Conservation (phyloP, 352 stramenopile genomes). For the Phytopythium ostracodes region DNA sequence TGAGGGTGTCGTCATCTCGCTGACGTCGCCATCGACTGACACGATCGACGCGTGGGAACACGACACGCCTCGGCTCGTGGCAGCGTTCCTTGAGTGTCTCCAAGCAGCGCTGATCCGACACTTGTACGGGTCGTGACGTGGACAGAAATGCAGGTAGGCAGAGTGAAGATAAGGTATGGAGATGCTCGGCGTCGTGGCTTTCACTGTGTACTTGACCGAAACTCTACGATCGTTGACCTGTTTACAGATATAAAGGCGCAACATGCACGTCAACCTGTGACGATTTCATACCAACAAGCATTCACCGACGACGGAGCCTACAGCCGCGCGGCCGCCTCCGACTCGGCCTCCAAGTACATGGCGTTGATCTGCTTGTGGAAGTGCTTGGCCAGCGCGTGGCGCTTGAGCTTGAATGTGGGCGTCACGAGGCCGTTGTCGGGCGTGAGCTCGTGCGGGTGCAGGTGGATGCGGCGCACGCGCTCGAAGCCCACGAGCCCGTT, state of each 20-base stretch:
- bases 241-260: not conserved
- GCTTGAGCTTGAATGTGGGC: conserved; percentile 96
- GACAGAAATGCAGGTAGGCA: not conserved
- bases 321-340: not conserved
- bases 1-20: not conserved
- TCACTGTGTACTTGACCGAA: too few species aligned
- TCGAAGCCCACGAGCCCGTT: conserved; percentile 89
- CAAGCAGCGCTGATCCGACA: not conserved
- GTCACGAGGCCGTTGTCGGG: conserved; percentile 91
- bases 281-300: not conserved
- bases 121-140: conserved; percentile 1
- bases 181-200: too few species aligned
- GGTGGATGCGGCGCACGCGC: conserved; percentile 84
- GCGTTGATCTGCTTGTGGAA: conserved; percentile 44
- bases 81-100: not conserved
- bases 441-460: conserved; percentile 86
- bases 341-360: conserved; percentile 38
- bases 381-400: conserved; percentile 54
- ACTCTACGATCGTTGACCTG: not conserved
- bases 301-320: not conserved
- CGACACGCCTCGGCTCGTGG: not conserved
- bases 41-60: not conserved
- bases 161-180: too few species aligned
- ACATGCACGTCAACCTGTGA: too few species aligned
- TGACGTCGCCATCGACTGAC: not conserved